Base-by-base conservation (phyloP, 768 basidiomycete genomes). In the Kwoniella mangroviensis region DNA sequence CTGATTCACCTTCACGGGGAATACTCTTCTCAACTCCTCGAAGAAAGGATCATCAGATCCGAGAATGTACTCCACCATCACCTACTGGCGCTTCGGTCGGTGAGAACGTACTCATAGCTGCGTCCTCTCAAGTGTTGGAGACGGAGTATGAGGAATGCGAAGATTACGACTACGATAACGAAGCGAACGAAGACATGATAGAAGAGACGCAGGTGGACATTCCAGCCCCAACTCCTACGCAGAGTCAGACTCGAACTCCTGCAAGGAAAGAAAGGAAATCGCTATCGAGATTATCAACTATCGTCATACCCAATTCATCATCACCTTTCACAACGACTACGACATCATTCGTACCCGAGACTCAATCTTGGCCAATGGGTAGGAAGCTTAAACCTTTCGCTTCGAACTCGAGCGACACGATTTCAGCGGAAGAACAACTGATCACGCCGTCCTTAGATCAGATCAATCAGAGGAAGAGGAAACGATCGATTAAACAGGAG, bases 401-500 rank as follows among this genome's bases (percentile, higher is more conserved):
- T 42, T 34, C 41, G 11, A 67, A 64, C 22, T 73, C 69, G 26
- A 78, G 72, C 42, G 78, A 79, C 60, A 68, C 58, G 17, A 61
- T 79, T 10, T 75, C 70, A 13, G 73, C 72, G 7, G 73, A 77
- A 17, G 75, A 71, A 45, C 58, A 63, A 43, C n/a, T 73, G 6
- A 70, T 73, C 15, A 75, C 76, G 4, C 74, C 76, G 0, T 67
- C 55, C 22, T 21, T 65, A 6, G 63, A 69, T 54, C n/a, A 45
- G 52, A 55, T 59, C 4, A 40, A 52, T n/a, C 45, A 40, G 26
- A 55, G 52, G 56, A 70, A 68, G 67, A 41, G 64, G 54, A 73
- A 63, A 54, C 67, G 68, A 61, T 49, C 45, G 12, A 57, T 59
- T 28, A 65, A 53, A 41, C 63, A 65, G 24, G 73, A 76, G 22